Conservation (phyloP, 768 basidiomycete genomes). For the Lyophyllum semitale region DNA sequence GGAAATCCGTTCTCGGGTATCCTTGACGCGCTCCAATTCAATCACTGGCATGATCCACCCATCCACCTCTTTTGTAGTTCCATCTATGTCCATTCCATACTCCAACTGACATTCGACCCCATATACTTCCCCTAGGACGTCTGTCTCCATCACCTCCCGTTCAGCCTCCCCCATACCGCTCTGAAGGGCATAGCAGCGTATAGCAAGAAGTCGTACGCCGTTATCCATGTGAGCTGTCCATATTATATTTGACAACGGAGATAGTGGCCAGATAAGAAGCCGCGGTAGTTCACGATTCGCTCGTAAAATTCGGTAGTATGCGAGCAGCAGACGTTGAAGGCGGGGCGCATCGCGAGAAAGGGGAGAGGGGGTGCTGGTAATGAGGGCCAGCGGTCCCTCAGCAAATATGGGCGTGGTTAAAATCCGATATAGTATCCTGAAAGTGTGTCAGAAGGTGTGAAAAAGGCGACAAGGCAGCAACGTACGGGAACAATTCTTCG, state of each 20-base stretch:
- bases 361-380: slow-evolving; percentile 32
- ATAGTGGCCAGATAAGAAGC: slow-evolving; percentile 64
- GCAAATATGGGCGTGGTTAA: slow-evolving; percentile 42
- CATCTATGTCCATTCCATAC: slow-evolving; percentile 53
- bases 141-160: slow-evolving; percentile 63
- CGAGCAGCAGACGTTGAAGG: slow-evolving; percentile 73
- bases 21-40: slow-evolving; percentile 63
- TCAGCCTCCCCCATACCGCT: slow-evolving; percentile 79
- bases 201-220: slow-evolving; percentile 69
- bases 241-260: slow-evolving; percentile 49
- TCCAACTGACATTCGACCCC: slow-evolving; percentile 64
- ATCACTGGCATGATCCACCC: slow-evolving; percentile 82
- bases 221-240: slow-evolving; percentile 51
- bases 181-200: slow-evolving; percentile 77
- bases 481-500: slow-evolving; percentile 74
- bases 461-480: slow-evolving; percentile 16
- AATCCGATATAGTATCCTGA: slow-evolving; percentile 59
- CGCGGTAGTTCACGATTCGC: slow-evolving; percentile 71
- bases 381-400: slow-evolving; percentile 56
- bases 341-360: slow-evolving; percentile 39
- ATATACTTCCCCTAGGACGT: slow-evolving; percentile 59
- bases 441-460: slow-evolving; percentile 10
- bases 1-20: slow-evolving; percentile 49
- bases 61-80: slow-evolving; percentile 51
- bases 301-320: slow-evolving; percentile 79